Evolutionary conservation across 257 asterid species (phyloP), one percentile per base, ranked within the genome.

Genomic region (Thymus quinquecostatus): DNA sequence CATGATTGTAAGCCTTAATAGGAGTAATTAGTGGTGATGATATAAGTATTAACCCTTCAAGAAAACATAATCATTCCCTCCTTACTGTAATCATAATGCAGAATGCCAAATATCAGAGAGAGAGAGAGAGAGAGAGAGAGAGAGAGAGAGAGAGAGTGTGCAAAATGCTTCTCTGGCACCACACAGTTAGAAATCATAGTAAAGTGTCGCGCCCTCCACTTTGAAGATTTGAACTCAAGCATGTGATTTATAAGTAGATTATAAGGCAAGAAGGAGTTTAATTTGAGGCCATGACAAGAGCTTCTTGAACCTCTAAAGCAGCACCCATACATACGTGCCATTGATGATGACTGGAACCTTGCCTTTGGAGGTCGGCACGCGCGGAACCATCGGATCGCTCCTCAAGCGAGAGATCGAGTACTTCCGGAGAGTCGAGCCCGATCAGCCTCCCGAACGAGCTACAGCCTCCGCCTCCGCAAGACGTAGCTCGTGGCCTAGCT

Each of bases 301-400:
- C 21, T 21, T 21, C 21, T 21, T 21, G 0, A 21, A 0, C 21
- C 21, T 21, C 21, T 21, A 21, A 21, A 21, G 21, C 21, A 21
- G 21, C 21, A 21, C 21, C 21, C 21, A 21, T 21, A 21, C 41
- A 36, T 36, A 3, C 5, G 40, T 36, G 40, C 4, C 40, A 38
- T 38, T 38, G 41, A 38, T 38, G 41, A 84, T 88, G 95, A 78
- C 71, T 32, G 85, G 78, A 60, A 78, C 56, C 49, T 66, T 74
- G 43, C 87, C 89, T 0, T 43, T 82, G 75, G 89, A 88, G 70
- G 84, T 92, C 13, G 98, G 89, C 21, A 81, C 97, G 2, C 84
- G 95, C 13, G 98, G 98, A 44, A 88, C 97, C 6, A 78, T 92
- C 53, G 98, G 95, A 78, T 90, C 97, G 38, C 98, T 92, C 28